Base-by-base conservation (phyloP, 305 asterid species). In the Solanum chacoense region DNA sequence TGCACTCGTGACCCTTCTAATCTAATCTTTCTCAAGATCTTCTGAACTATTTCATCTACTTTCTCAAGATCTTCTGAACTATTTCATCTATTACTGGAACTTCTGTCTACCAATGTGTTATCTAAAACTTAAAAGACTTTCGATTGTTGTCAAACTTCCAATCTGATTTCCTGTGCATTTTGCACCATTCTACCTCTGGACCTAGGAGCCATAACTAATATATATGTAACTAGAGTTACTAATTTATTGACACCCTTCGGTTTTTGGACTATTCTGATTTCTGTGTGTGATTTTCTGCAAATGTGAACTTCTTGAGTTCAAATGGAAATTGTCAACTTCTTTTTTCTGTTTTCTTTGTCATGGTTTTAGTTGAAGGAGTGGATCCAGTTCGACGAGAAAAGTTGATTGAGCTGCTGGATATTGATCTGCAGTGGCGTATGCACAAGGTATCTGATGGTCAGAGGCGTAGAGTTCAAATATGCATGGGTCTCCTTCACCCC, bases 391-490 rank as follows among this genome's bases (percentile, higher is more conserved):
- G 99, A 87, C 94, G 99, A 67, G 97, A 96, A 81, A 95, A 95
- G 92, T 92, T 97, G 89, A 94, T 96, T 75, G 98, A 97, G 36
- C 92, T 97, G 85, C 92, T 97, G 85, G 99, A 96, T 89, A 97
- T 97, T 86, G 94, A 97, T 93, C 95, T 97, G 87, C 93, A 69
- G 7, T 97, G 99, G 99, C 93, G 99, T 89, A 96, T 97, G 99
- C 99, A 97, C 93, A 97, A 97, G 93, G 99, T 97, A 77, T 97
- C 99, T 85, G 99, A 96, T 93, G 99, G 99, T 50, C 99, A 96
- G 93, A 91, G 99, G 3, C 99, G 99, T 38, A 90, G 99, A 87
- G 99, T 97, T 87, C 99, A 97, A 90, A 97, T 97, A 89, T 97
- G 99, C 93, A 93, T 96, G 99, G 99, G 99, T 88, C 98, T 97